A percentile compares a stretch with the other conserved stretches of the same genome.
Conservation (phyloP, 208 protist genomes). For the Herpetomonas muscarum region DNA sequence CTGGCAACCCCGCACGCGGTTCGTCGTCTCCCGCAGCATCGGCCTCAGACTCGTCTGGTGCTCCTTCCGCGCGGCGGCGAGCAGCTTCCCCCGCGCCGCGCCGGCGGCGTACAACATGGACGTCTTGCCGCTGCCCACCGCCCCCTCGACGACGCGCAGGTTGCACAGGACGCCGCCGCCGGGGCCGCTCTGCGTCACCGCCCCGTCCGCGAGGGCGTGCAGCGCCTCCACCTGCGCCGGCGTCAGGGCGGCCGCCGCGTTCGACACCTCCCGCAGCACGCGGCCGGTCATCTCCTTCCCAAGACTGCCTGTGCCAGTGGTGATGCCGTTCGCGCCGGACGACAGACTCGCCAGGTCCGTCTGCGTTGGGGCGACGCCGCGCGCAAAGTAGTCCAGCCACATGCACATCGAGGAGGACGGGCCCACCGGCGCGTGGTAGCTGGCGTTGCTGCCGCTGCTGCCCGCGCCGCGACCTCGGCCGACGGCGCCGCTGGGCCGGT, state of each 20-base stretch:
- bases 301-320: constrained; percentile 4
- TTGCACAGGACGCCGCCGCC: constrained; percentile 10
- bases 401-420: constrained; percentile 1
- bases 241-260: constrained; percentile 32
- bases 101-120: constrained; percentile 53
- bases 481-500: too few species aligned
- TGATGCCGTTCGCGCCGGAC: background rate
- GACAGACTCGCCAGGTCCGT: constrained; percentile 4
- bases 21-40: constrained; percentile 30
- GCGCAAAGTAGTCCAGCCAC: constrained; percentile 30
- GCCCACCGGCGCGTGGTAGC: too few species aligned
- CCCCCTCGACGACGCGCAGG: constrained; percentile 47
- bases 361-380: constrained; percentile 10
- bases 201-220: constrained; percentile 27
- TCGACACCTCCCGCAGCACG: constrained; percentile 16
- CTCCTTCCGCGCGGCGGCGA: constrained; percentile 44
- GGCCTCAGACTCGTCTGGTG: constrained; percentile 45
- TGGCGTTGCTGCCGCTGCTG: too few species aligned
- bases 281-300: constrained; percentile 9
- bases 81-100: constrained; percentile 44
- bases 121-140: constrained; percentile 72
- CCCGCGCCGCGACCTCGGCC: too few species aligned
- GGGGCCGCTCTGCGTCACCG: constrained; percentile 2
- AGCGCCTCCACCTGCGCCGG: constrained; percentile 72
- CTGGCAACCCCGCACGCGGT: background rate